phyloP scores from a whole-genome alignment of 1,139 yeast species.

The Yamadazyma atlantica region DNA sequence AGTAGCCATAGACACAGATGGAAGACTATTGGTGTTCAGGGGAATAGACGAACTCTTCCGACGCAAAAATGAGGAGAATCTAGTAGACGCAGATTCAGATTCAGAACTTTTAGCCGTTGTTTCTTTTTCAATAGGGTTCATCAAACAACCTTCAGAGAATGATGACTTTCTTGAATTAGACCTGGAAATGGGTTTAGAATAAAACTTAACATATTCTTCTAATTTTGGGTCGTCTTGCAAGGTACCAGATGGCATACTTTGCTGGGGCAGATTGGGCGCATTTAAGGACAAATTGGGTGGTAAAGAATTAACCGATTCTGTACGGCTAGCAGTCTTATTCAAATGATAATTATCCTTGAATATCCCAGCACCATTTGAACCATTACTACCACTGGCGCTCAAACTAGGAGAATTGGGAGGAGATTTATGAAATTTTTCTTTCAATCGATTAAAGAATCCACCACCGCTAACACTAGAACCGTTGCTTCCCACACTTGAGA shows the following conservation, averaged over 20 bases:
- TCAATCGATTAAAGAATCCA: constrained; percentile 39
- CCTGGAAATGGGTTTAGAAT: constrained; percentile 35
- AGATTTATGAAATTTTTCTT: constrained; percentile 32
- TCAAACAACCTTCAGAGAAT: constrained; percentile 14
- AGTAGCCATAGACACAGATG: constrained; percentile 17
- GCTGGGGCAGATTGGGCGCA: neutral
- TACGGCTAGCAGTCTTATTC: constrained; percentile 4
- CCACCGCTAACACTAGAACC: constrained; percentile 18
- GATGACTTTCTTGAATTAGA: constrained; percentile 18
- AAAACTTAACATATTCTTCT: constrained; percentile 56
- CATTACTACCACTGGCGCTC: constrained; percentile 1
- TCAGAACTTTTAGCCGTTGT: constrained; percentile 2
- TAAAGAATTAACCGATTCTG: constrained; percentile 3
- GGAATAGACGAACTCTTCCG: constrained; percentile 19
- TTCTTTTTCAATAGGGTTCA: constrained; percentile 5
- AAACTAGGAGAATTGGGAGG: constrained; percentile 15
- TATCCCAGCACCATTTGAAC: neutral
- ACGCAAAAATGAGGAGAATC: constrained; percentile 28
- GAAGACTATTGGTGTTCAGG: constrained; percentile 6
- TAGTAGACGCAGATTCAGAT: constrained; percentile 14
- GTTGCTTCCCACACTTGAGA: constrained; percentile 10
- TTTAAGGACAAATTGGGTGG: constrained; percentile 1
- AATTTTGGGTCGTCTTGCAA: constrained; percentile 48
- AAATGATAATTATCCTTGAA: constrained; percentile 11
- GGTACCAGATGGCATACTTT: constrained; percentile 14